A percentile compares a stretch with the other conserved stretches of the same genome.
Conservation (phyloP, 495 filamentous ascomycete species). For the Podospora sp. region DNA sequence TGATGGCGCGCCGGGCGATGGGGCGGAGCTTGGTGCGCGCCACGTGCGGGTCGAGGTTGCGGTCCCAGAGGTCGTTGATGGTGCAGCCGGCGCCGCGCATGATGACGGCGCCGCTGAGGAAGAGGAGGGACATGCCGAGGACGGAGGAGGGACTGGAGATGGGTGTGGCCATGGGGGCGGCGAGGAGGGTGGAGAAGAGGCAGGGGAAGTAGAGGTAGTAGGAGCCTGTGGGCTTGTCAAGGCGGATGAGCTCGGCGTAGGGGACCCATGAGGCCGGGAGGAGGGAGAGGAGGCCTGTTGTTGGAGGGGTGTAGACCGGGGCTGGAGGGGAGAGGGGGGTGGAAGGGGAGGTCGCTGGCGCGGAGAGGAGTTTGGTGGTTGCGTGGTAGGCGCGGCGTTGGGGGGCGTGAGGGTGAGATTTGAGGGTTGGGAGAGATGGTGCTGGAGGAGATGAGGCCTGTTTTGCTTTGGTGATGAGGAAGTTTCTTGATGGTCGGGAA, state of each 20-base stretch:
- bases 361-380: constrained; percentile 28
- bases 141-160: constrained; percentile 60
- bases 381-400: constrained; percentile 29
- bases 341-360: constrained; percentile 3
- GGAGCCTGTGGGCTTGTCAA: constrained; percentile 93
- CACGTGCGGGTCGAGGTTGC: constrained; percentile 90
- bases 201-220: constrained; percentile 97
- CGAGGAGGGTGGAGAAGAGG: constrained; percentile 81
- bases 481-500: background rate
- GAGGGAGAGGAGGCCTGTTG: constrained; percentile 72
- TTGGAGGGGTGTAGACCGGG: constrained; percentile 64
- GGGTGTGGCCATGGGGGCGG: constrained; percentile 61
- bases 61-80: constrained; percentile 97
- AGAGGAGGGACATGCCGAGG: constrained; percentile 68
- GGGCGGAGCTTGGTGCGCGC: constrained; percentile 82
- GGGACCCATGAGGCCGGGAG: constrained; percentile 80
- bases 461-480: background rate
- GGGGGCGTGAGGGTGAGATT: constrained; percentile 1
- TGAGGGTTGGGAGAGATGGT: constrained; percentile 21
- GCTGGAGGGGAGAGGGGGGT: constrained; percentile 7
- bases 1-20: constrained; percentile 83
- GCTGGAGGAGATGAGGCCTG: constrained; percentile 12
- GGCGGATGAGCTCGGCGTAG: constrained; percentile 88
- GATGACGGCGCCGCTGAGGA: constrained; percentile 84
- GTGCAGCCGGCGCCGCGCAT: constrained; percentile 99